Percentiles rank a stretch among this genome's conserved stretches.
These are phyloP conservation scores for Rhynchosporium secalis DNA, from an alignment of 2,329 filamentous ascomycete species.

Conservation along the genomic window DNA sequence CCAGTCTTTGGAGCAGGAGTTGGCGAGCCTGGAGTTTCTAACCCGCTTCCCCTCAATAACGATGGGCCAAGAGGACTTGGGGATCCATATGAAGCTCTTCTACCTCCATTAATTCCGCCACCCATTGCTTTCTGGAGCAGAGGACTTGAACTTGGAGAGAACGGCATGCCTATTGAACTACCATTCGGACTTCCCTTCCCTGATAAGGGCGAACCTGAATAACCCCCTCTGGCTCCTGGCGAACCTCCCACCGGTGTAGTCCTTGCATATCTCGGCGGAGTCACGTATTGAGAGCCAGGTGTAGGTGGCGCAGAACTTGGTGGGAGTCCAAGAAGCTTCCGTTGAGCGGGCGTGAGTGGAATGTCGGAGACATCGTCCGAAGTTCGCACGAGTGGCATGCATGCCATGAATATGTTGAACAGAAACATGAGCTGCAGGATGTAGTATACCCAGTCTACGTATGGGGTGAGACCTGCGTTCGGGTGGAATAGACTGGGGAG, in stretches of 20 bases:
- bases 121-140: constrained; percentile 69
- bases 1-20: constrained; percentile 70
- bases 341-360: constrained; percentile 84
- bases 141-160: constrained; percentile 54
- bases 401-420: constrained; percentile 69
- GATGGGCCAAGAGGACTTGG: constrained; percentile 53
- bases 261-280: constrained; percentile 82
- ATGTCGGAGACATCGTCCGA: constrained; percentile 85
- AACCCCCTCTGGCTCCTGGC: constrained; percentile 51
- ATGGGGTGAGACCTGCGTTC: constrained; percentile 30
- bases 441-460: constrained; percentile 43
- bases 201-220: constrained; percentile 58
- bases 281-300: constrained; percentile 72
- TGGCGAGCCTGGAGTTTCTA: constrained; percentile 64
- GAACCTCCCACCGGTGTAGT: constrained; percentile 62
- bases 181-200: constrained; percentile 53
- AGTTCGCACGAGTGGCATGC: constrained; percentile 69
- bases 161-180: constrained; percentile 47
- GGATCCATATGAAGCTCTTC: constrained; percentile 65
- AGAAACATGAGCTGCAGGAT: constrained; percentile 57
- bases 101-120: constrained; percentile 45
- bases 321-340: constrained; percentile 77
- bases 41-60: constrained; percentile 40
- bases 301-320: constrained; percentile 63
- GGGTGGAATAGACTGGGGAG: constrained; percentile 35